Percentiles rank a stretch among this genome's conserved stretches.
These are phyloP conservation scores for Aspergillus quadrilineatus DNA, from an alignment of 2,329 filamentous ascomycete species.

Conservation along the genomic window DNA sequence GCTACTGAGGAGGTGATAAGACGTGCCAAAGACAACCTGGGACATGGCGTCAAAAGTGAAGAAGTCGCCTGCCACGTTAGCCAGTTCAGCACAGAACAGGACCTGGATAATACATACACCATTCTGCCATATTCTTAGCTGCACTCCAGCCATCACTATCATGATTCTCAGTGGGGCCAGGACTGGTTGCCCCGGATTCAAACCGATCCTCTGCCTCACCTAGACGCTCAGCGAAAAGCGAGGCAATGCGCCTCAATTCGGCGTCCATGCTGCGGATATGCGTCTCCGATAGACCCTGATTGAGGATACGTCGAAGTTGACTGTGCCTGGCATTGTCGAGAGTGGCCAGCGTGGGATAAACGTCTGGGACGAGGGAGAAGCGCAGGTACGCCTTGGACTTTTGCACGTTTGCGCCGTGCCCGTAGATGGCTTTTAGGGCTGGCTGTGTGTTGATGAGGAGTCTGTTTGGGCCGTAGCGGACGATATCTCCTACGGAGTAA, in stretches of 20 bases:
- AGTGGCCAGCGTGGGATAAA: not conserved
- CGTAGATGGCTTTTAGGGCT: not conserved
- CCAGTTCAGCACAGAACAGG: not conserved
- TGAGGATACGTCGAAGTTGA: not conserved
- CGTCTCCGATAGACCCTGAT: not conserved
- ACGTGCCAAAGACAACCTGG: not conserved
- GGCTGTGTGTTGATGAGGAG: not conserved
- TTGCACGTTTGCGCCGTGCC: not conserved
- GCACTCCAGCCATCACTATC: not conserved
- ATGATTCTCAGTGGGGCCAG: not conserved
- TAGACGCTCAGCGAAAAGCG: not conserved
- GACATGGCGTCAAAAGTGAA: not conserved
- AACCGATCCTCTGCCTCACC: not conserved
- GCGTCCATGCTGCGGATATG: not conserved
- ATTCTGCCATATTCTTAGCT: not conserved
- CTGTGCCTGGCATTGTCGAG: not conserved
- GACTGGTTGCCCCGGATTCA: not conserved
- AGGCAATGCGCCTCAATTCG: not conserved
- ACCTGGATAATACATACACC: not conserved
- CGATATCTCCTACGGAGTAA: not conserved
- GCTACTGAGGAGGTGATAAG: not conserved
- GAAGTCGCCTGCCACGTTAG: not conserved
- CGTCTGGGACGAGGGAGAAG: not conserved
- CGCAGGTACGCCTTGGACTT: not conserved
- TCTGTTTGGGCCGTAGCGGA: slow-evolving; percentile 1